These are phyloP conservation scores for Ramalina peruviana DNA, from an alignment of 495 filamentous ascomycete species.

Conservation along the genomic window DNA sequence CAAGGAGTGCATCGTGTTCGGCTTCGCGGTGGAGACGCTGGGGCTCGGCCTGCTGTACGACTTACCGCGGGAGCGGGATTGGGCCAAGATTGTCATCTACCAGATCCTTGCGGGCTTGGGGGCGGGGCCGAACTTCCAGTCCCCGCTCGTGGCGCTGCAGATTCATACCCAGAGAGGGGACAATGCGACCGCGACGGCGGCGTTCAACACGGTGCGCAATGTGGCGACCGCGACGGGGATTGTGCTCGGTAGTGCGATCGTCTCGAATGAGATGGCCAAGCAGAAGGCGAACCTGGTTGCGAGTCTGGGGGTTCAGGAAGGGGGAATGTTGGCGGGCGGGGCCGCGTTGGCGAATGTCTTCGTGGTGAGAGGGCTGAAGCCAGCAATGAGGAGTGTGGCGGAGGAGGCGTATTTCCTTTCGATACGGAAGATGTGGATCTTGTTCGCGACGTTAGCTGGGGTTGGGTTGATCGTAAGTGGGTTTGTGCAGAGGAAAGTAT, in stretches of 20 bases:
- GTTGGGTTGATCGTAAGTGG: too few relatives aligned
- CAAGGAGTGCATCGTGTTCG: conserved; percentile 38
- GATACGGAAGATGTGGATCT: too few relatives aligned
- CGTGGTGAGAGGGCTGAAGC: too few relatives aligned
- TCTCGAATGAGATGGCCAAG: too few relatives aligned
- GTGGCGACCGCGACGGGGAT: conserved; percentile 27
- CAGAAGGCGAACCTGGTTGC: too few relatives aligned
- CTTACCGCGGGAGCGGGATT: conserved; percentile 24
- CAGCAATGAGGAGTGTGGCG: too few relatives aligned
- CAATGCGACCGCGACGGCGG: conserved; percentile 63
- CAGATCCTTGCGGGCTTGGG: conserved; percentile 51
- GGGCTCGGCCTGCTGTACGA: conserved; percentile 41
- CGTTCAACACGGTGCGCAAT: conserved; percentile 60
- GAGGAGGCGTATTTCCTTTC: too few relatives aligned
- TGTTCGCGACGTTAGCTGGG: too few relatives aligned
- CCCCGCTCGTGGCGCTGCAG: conserved; percentile 69
- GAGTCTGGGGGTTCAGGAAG: too few relatives aligned
- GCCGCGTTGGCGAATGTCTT: too few relatives aligned
- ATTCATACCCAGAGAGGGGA: conserved; percentile 53
- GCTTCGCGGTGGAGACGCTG: conserved; percentile 29
- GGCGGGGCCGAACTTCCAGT: conserved; percentile 33
- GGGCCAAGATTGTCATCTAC: conserved; percentile 33
- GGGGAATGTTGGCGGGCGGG: too few relatives aligned
- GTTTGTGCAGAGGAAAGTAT: not conserved
- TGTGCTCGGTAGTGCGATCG: too few relatives aligned